Evolutionary conservation across 2,329 filamentous ascomycete genomes (phyloP).

Genomic region (Lasiodiplodia citricola): DNA sequence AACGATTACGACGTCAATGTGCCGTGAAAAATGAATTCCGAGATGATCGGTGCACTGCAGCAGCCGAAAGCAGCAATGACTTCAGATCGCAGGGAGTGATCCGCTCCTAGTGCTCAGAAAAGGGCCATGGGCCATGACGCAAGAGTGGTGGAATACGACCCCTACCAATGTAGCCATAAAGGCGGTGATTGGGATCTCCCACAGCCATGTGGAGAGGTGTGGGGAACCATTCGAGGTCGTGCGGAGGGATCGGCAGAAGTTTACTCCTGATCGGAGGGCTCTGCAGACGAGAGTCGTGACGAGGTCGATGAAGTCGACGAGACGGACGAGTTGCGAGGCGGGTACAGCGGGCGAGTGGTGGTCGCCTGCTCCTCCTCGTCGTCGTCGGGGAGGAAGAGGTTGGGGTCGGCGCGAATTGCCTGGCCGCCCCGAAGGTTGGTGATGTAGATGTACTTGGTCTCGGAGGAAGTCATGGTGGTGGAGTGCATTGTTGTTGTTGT

Average conservation of each 20-base stretch:
- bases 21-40: conserved; percentile 16
- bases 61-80: conserved; percentile 39
- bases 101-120: conserved; percentile 41
- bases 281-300: conserved; percentile 1
- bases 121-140: conserved; percentile 40
- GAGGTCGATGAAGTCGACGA: conserved; percentile 19
- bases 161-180: conserved; percentile 40
- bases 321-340: conserved; percentile 18
- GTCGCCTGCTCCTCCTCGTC: conserved; percentile 10
- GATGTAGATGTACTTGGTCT: conserved; percentile 28
- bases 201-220: not conserved
- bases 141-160: not conserved
- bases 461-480: not conserved
- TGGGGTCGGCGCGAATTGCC: conserved; percentile 22
- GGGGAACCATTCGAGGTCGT: not conserved
- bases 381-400: conserved; percentile 19
- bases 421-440: conserved; percentile 27
- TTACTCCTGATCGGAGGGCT: conserved; percentile 17
- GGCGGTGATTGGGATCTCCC: not conserved
- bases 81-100: conserved; percentile 37
- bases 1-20: conserved; percentile 46
- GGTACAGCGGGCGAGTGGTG: conserved; percentile 10
- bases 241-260: not conserved
- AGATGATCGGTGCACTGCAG: conserved; percentile 26
- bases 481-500: not conserved